Conservation (phyloP, 1,139 yeast species). For the Suzukiozyma palmioleophila region DNA sequence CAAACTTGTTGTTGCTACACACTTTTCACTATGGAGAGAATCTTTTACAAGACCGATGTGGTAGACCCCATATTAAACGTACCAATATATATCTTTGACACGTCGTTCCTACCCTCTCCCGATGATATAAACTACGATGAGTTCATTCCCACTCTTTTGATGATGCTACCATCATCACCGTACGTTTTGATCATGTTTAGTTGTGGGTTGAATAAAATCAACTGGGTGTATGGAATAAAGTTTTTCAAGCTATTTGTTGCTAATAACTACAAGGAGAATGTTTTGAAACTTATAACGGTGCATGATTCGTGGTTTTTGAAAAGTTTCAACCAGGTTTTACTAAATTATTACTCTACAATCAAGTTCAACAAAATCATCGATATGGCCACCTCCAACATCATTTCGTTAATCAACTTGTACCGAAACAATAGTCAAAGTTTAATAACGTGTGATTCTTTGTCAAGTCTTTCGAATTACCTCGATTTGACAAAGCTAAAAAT, state of each 20-base stretch:
- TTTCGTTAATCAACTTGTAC: conserved; percentile 4
- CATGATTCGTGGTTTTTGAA: conserved; percentile 92
- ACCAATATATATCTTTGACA: conserved; percentile 71
- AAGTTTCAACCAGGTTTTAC: conserved; percentile 69
- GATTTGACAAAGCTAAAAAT: conserved; percentile 78
- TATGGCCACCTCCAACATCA: conserved; percentile 15
- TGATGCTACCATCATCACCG: conserved; percentile 48
- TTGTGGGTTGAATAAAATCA: conserved; percentile 64
- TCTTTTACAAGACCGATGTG: conserved; percentile 56
- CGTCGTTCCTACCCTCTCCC: conserved; percentile 68
- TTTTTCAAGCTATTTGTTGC: conserved; percentile 69
- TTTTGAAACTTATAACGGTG: conserved; percentile 68
- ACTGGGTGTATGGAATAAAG: conserved; percentile 78
- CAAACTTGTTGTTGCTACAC: neutral
- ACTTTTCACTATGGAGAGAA: conserved; percentile 35
- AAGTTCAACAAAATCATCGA: conserved; percentile 30
- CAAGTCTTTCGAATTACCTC: conserved; percentile 58
- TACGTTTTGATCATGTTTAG: conserved; percentile 72
- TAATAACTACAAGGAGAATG: conserved; percentile 35
- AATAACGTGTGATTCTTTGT: conserved; percentile 45
- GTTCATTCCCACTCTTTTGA: conserved; percentile 37
- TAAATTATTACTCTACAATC: conserved; percentile 42
- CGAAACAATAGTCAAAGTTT: conserved; percentile 4
- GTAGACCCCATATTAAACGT: conserved; percentile 57
- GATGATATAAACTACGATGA: conserved; percentile 38